Evolutionary conservation across 345 rosid species (phyloP).

Genomic region (Combretum micranthum): DNA sequence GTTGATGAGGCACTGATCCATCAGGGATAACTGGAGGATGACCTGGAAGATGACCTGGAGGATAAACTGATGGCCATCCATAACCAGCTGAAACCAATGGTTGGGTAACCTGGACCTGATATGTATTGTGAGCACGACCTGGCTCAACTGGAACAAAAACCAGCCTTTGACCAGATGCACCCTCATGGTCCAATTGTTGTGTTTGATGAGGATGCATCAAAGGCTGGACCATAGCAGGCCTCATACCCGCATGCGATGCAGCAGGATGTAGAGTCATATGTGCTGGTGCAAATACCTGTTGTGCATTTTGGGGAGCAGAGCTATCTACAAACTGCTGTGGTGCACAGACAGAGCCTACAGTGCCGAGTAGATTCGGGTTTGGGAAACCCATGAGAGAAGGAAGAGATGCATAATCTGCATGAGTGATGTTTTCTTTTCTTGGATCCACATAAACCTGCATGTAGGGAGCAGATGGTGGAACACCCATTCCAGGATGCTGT

Average conservation of each 20-base stretch:
- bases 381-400: constrained; percentile 42
- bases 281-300: constrained; percentile 35
- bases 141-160: constrained; percentile 48
- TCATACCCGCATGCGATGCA: constrained; percentile 32
- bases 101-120: constrained; percentile 30
- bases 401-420: constrained; percentile 24
- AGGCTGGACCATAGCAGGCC: constrained; percentile 42
- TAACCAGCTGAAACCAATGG: constrained; percentile 40
- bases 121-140: constrained; percentile 27
- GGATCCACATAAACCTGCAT: constrained; percentile 35
- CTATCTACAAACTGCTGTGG: constrained; percentile 31
- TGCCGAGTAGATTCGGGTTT: constrained; percentile 27
- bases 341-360: constrained; percentile 22
- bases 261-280: constrained; percentile 38
- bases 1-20: constrained; percentile 33
- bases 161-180: constrained; percentile 28
- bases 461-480: constrained; percentile 20
- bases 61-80: constrained; percentile 40
- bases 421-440: constrained; percentile 25
- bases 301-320: constrained; percentile 21
- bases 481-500: constrained; percentile 23
- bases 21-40: constrained; percentile 38
- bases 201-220: constrained; percentile 35
- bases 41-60: constrained; percentile 32
- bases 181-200: constrained; percentile 29